Conservation (phyloP, 768 basidiomycete genomes). For the Psilocybe cyanescens region DNA sequence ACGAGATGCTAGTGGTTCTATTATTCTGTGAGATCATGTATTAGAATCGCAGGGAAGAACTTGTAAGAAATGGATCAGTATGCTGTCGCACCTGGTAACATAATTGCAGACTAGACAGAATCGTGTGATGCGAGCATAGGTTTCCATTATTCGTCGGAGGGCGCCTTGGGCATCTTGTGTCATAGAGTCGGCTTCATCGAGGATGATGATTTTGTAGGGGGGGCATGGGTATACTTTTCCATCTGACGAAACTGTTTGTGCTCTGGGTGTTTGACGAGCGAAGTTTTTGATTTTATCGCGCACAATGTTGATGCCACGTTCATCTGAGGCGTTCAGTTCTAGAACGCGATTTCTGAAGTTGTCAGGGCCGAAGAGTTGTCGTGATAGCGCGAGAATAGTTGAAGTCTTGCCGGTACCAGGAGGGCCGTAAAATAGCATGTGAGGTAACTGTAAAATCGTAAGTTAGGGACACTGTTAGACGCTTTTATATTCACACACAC, state of each 20-base stretch:
- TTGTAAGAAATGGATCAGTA: neutral
- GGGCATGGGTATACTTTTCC: slow-evolving; percentile 92
- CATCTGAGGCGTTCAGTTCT: slow-evolving; percentile 98
- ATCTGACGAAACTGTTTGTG: slow-evolving; percentile 73
- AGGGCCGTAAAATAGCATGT: slow-evolving; percentile 99
- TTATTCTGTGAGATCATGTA: slow-evolving; percentile 65
- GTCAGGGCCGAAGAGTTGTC: slow-evolving; percentile 67
- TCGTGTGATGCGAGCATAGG: slow-evolving; percentile 94
- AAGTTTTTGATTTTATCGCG: slow-evolving; percentile 99
- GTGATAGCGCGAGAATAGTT: slow-evolving; percentile 61
- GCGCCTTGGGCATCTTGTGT: slow-evolving; percentile 99
- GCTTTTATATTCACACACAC: slow-evolving; percentile 5
- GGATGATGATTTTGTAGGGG: slow-evolving; percentile 97
- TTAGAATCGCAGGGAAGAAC: neutral
- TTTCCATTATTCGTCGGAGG: slow-evolving; percentile 98
- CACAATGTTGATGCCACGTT: slow-evolving; percentile 95
- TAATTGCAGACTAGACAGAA: slow-evolving; percentile 99
- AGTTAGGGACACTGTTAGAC: neutral
- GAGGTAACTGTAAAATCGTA: slow-evolving; percentile 73
- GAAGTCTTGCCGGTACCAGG: slow-evolving; percentile 99
- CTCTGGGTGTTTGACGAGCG: slow-evolving; percentile 88
- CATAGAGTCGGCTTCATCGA: slow-evolving; percentile 99
- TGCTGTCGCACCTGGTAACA: slow-evolving; percentile 79
- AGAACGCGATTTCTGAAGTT: slow-evolving; percentile 92
- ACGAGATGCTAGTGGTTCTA: slow-evolving; percentile 97